Percentiles rank a stretch among this genome's conserved stretches.
Conservation (phyloP, 768 basidiomycete species). For the Russula dissimulans region DNA sequence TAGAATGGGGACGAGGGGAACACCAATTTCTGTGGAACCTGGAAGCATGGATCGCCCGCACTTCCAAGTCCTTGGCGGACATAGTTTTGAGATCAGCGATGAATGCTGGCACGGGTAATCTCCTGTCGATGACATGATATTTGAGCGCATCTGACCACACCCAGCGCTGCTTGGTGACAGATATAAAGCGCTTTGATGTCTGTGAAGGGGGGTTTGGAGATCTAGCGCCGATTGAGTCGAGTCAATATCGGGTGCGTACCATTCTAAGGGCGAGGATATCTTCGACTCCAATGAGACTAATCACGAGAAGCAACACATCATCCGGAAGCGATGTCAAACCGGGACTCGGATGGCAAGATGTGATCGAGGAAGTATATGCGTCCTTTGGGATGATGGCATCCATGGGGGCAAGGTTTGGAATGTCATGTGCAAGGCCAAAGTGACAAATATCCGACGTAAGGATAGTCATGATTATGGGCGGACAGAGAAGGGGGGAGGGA, state of each 20-base stretch:
- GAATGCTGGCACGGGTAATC: conserved; percentile 28
- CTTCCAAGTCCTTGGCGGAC: conserved; percentile 28
- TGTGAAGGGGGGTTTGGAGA: conserved; percentile 11
- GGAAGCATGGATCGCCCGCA: conserved; percentile 28
- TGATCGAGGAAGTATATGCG: conserved; percentile 4
- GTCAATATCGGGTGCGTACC: conserved; percentile 21
- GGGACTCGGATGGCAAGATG: conserved; percentile 1
- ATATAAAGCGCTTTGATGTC: conserved; percentile 26
- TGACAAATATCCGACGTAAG: conserved; percentile 3
- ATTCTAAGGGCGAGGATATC: conserved; percentile 28
- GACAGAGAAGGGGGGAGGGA: neutral
- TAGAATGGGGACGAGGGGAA: conserved; percentile 22
- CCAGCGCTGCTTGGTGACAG: conserved; percentile 30
- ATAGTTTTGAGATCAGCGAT: conserved; percentile 24
- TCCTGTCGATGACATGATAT: conserved; percentile 27
- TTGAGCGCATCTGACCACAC: conserved; percentile 30
- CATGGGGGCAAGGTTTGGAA: neutral
- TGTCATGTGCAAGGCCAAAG: neutral
- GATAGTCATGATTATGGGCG: neutral
- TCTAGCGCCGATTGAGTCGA: conserved; percentile 8
- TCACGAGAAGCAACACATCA: conserved; percentile 28
- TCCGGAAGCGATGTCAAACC: conserved; percentile 25
- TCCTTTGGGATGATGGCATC: neutral
- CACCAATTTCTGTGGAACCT: conserved; percentile 30
- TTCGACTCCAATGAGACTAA: conserved; percentile 25